Percentiles rank a stretch among this genome's conserved stretches.
Conservation (phyloP, 768 basidiomycete genomes). For the Mycena crocata region DNA sequence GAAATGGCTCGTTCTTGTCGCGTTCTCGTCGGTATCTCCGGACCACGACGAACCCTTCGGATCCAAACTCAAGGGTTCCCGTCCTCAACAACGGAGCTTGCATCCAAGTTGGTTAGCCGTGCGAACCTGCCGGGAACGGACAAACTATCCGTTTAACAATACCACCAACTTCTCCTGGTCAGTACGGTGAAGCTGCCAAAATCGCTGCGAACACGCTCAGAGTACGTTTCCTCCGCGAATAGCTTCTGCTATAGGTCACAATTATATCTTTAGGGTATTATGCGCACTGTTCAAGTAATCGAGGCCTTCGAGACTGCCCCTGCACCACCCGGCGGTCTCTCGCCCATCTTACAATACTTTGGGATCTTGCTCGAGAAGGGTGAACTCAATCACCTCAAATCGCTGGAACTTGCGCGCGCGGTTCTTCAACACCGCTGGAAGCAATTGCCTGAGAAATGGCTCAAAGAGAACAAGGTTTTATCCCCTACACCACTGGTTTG, state of each 20-base stretch:
- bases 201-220: constrained; percentile 97
- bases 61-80: constrained; percentile 97
- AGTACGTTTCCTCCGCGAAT: constrained; percentile 53
- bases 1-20: no score
- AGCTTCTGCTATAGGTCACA: no score
- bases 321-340: constrained; percentile 88
- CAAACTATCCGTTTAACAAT: constrained; percentile 95
- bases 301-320: constrained; percentile 98
- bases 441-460: constrained; percentile 97
- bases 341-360: constrained; percentile 98
- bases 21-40: constrained; percentile 94
- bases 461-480: constrained; percentile 97
- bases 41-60: constrained; percentile 93
- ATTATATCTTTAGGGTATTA: constrained; percentile 78
- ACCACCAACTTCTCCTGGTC: constrained; percentile 91
- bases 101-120: constrained; percentile 96
- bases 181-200: constrained; percentile 95
- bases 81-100: constrained; percentile 96
- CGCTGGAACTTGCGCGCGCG: constrained; percentile 94
- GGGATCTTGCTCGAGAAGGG: constrained; percentile 99
- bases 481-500: neutral
- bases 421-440: constrained; percentile 97
- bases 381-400: constrained; percentile 96
- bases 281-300: constrained; percentile 94
- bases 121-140: constrained; percentile 98